Base-by-base conservation (phyloP, 805 yeast species). In the Starmera pachycereana region DNA sequence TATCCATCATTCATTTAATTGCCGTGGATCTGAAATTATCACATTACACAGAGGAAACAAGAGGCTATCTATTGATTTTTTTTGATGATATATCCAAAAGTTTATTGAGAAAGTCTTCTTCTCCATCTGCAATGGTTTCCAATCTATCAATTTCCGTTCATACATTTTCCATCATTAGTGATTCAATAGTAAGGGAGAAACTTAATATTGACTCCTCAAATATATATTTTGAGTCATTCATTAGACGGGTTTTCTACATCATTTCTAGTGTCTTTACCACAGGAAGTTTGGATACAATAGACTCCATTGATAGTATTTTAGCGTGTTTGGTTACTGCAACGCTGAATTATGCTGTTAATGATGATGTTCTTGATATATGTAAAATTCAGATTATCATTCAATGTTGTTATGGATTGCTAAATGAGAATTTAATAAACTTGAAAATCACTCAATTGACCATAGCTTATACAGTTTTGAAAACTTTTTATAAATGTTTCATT, bases 111-210 rank as follows among this genome's bases (percentile, higher is more conserved):
- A 42, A 49, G 2, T 22, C 40, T 6, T 28, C 43, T 0, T 36
- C 33, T 10, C 52, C 44, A 2, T 12, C 18, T 11, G 39, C 36
- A 7, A 37, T 54, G 13, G 11, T 49, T 2, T 35, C 40, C 7
- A 14, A 33, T 9, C 39, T 53, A 8, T 44, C 50, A 10, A 47
- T 49, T 0, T 42, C 48, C 11, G 22, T 42, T 4, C 53, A 52
- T 18, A 30, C 53, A 14, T 48, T 53, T 29, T 51, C 53, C 4
- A 33, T 53, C 1, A 33, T 54, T 37, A 47, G 50, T 10, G 54
- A 52, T 32, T 19, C 40, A 8, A 54, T 50, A 18, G 40, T 53
- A 25, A 42, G 43, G 37, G 42, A 37, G 22, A 49, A 46, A n/a
- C 28, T 54, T 37, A 34, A 51, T 41, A 35, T 54, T 16, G 51